A percentile compares a stretch with the other conserved stretches of the same genome.
Evolutionary conservation across 2,329 filamentous ascomycete species (phyloP).

Genomic region (Fusarium cicatricum): DNA sequence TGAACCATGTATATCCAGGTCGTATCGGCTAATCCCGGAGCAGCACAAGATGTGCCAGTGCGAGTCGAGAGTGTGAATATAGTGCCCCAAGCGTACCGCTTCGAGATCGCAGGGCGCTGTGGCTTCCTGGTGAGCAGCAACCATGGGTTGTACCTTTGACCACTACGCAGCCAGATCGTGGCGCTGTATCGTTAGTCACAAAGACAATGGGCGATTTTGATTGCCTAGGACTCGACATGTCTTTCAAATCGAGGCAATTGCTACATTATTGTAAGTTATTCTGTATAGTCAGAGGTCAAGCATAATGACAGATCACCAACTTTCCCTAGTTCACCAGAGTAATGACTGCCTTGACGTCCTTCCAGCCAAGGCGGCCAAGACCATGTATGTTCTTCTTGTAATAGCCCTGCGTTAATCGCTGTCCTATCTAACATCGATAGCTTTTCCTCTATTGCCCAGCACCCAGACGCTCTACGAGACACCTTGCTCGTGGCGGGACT

Average conservation of each 20-base stretch:
- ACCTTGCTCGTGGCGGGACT: conserved; percentile 31
- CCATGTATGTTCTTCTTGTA: conserved; percentile 1
- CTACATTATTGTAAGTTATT: conserved; percentile 36
- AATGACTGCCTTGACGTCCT: conserved; percentile 7
- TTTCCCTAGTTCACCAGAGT: conserved; percentile 26
- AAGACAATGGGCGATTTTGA: conserved; percentile 33
- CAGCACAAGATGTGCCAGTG: conserved; percentile 28
- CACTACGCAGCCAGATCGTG: background rate
- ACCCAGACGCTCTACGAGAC: conserved; percentile 32
- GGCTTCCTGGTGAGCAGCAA: conserved; percentile 35
- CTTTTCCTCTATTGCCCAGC: conserved; percentile 22
- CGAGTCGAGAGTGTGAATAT: conserved; percentile 28
- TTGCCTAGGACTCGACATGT: conserved; percentile 33
- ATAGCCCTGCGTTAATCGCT: fast-evolving
- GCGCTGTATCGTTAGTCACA: background rate
- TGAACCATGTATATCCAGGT: too few species aligned
- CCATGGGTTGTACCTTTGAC: conserved; percentile 25
- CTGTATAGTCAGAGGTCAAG: too few species aligned
- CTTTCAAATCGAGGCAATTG: conserved; percentile 34
- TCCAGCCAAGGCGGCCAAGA: conserved; percentile 8
- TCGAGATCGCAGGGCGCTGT: conserved; percentile 30
- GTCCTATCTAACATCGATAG: background rate
- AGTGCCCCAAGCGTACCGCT: conserved; percentile 26
- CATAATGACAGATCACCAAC: background rate
- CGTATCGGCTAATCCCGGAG: background rate